Evolutionary conservation across 1,284 basidiomycete species (phyloP).

Genomic region (Boletus mariae): DNA sequence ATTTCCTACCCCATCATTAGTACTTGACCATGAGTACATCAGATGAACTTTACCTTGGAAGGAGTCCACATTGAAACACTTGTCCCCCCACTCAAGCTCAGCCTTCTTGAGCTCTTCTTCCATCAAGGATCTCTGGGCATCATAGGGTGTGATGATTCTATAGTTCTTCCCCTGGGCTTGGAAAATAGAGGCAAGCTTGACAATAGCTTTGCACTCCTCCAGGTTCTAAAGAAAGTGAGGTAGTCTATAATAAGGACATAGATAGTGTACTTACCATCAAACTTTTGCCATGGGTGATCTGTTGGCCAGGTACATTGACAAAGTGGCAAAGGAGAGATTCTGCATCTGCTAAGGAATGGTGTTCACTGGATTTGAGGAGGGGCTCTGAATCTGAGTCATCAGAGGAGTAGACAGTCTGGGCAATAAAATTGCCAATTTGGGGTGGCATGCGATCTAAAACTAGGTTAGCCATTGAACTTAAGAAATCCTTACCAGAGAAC

Average conservation of each 20-base stretch:
- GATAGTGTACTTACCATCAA: conserved; percentile 39
- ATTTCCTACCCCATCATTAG: conserved; percentile 42
- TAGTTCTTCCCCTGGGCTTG: conserved; percentile 43
- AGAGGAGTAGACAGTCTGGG: conserved; percentile 55
- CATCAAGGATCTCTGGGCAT: conserved; percentile 54
- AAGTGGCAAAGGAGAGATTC: conserved; percentile 46
- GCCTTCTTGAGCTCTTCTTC: conserved; percentile 44
- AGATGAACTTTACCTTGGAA: conserved; percentile 49
- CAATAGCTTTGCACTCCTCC: conserved; percentile 43
- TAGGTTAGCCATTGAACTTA: neutral
- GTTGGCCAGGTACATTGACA: conserved; percentile 47
- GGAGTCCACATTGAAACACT: conserved; percentile 64
- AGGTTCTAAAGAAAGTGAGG: conserved; percentile 41
- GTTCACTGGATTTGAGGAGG: conserved; percentile 44
- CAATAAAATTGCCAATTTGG: conserved; percentile 71
- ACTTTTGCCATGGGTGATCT: conserved; percentile 39
- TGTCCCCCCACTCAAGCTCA: conserved; percentile 52
- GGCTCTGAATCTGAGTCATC: conserved; percentile 25
- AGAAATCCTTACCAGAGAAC: conserved; percentile 16
- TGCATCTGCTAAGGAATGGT: conserved; percentile 40
- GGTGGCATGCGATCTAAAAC: conserved; percentile 70
- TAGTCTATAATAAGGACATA: conserved; percentile 2
- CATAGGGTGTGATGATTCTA: conserved; percentile 70
- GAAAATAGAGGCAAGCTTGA: conserved; percentile 47
- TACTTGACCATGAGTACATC: conserved; percentile 2